phyloP scores from a whole-genome alignment of 768 basidiomycete species.

The Naganishia onofrii region DNA sequence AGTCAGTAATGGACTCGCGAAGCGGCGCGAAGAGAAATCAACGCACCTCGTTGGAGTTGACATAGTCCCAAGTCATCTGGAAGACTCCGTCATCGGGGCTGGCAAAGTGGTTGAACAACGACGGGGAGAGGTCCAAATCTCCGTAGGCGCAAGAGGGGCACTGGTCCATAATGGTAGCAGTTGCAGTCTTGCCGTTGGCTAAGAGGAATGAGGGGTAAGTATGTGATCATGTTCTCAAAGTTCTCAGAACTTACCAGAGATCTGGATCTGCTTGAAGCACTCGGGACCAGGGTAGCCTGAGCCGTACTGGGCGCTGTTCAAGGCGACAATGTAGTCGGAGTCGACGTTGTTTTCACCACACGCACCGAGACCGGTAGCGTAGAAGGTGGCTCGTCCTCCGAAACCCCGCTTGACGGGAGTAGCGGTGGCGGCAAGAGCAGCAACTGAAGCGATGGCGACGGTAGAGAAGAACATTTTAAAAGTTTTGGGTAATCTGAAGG shows the following conservation, averaged over 20 bases:
- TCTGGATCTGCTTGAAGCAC: constrained; percentile 62
- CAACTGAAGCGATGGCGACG: constrained; percentile 33
- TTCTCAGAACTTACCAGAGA: constrained; percentile 59
- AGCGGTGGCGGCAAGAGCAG: constrained; percentile 23
- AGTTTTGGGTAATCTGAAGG: background rate
- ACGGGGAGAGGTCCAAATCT: constrained; percentile 67
- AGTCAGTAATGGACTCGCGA: too few species aligned
- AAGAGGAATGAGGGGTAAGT: constrained; percentile 42
- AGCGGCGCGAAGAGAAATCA: constrained; percentile 15
- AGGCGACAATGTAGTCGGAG: constrained; percentile 31
- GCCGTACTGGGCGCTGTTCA: constrained; percentile 57
- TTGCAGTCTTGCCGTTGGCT: constrained; percentile 61
- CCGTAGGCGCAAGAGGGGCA: constrained; percentile 66
- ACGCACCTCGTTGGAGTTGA: constrained; percentile 50
- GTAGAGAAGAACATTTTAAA: constrained; percentile 30
- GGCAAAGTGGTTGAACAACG: constrained; percentile 66
- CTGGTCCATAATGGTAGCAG: constrained; percentile 66
- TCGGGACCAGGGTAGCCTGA: constrained; percentile 63
- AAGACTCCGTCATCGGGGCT: constrained; percentile 58
- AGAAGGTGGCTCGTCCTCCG: constrained; percentile 52
- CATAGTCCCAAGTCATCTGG: constrained; percentile 63
- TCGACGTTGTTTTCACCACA: constrained; percentile 43
- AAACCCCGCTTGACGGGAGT: constrained; percentile 39
- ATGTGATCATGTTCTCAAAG: too few species aligned
- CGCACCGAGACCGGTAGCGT: constrained; percentile 52